Conservation (phyloP, 78 protist genomes). For the Planoprotostelium fungivorum region DNA sequence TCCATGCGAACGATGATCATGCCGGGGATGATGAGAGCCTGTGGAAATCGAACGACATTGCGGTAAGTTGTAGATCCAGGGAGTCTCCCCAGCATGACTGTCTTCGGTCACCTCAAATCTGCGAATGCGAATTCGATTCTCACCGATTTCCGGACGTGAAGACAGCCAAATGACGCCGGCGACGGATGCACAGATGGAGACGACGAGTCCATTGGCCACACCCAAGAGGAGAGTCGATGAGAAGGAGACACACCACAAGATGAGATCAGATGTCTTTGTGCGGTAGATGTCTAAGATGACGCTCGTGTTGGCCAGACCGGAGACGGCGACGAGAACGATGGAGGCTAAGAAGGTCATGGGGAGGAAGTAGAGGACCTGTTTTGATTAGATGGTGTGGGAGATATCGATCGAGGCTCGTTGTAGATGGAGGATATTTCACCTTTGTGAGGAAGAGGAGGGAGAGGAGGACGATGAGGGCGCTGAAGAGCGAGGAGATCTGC, state of each 20-base stretch:
- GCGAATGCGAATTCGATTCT: background rate
- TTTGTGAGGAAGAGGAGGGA: conserved; percentile 49
- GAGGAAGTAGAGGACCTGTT: conserved; percentile 40
- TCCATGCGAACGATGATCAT: background rate
- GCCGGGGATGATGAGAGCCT: background rate
- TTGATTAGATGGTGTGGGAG: no score
- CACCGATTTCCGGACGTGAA: background rate
- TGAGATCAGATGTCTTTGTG: conserved; percentile 11
- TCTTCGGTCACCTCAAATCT: background rate
- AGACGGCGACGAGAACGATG: conserved; percentile 66
- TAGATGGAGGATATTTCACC: background rate
- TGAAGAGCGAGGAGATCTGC: conserved; percentile 37
- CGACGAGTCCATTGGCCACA: conserved; percentile 58
- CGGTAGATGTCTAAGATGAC: conserved; percentile 9
- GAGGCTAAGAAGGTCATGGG: conserved; percentile 65
- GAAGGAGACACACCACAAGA: conserved; percentile 45
- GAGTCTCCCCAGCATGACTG: background rate
- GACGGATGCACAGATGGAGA: conserved; percentile 46
- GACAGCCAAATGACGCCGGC: conserved; percentile 28
- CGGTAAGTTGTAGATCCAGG: background rate
- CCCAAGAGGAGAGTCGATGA: conserved; percentile 44
- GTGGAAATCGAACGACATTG: background rate
- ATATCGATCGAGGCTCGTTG: background rate
- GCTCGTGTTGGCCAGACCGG: conserved; percentile 41
- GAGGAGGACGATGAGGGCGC: conserved; percentile 37